Evolutionary conservation across 352 stramenopile species (phyloP).

Genomic region (Pythium biforme): DNA sequence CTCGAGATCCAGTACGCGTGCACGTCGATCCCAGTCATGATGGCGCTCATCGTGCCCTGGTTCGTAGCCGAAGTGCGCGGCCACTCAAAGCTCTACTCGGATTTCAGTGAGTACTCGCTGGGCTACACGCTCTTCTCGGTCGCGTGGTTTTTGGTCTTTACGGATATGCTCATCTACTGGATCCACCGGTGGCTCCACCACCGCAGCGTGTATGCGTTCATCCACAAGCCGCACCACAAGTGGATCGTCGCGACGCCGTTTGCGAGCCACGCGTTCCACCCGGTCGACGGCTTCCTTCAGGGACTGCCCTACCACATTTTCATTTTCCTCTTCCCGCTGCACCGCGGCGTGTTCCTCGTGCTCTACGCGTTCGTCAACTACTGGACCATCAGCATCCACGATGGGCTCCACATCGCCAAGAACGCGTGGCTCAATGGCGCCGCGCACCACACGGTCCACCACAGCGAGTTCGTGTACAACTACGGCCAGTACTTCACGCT

Average conservation of each 20-base stretch:
- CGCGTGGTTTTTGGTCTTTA: constrained; percentile 64
- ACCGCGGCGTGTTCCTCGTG: constrained; percentile 55
- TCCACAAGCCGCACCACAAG: constrained; percentile 81
- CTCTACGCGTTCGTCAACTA: constrained; percentile 68
- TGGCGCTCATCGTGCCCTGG: constrained; percentile 54
- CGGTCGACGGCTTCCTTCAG: constrained; percentile 71
- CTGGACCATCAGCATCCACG: constrained; percentile 82
- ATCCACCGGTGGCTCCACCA: constrained; percentile 75
- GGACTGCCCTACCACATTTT: constrained; percentile 69
- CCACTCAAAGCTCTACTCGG: constrained; percentile 49
- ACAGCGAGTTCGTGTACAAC: constrained; percentile 71
- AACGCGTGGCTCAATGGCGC: constrained; percentile 68
- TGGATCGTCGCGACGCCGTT: constrained; percentile 74
- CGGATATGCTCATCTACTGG: constrained; percentile 83
- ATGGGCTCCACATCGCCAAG: constrained; percentile 51
- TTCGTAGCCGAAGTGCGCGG: constrained; percentile 65
- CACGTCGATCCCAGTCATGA: constrained; percentile 68
- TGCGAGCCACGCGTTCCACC: constrained; percentile 70
- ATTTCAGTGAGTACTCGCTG: constrained; percentile 41
- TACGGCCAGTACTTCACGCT: constrained; percentile 78
- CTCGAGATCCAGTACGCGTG: constrained; percentile 52
- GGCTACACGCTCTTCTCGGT: constrained; percentile 46
- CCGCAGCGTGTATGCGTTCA: constrained; percentile 49
- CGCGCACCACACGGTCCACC: constrained; percentile 63
- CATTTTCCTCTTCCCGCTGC: constrained; percentile 61